Evolutionary conservation across 2,329 filamentous ascomycete species (phyloP).

Genomic region (Ascomycota sp.): DNA sequence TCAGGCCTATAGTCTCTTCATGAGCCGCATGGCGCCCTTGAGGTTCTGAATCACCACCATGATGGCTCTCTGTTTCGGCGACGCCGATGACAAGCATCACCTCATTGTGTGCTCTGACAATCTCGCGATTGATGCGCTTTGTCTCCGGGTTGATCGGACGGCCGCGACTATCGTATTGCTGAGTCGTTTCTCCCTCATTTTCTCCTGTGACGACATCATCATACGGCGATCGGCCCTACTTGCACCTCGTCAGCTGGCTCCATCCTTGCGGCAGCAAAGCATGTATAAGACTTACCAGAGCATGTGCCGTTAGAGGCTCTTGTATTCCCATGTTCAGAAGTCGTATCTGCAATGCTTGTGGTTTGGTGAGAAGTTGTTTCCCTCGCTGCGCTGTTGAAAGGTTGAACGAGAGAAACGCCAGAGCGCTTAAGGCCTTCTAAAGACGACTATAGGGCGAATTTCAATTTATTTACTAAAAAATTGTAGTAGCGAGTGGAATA

Average conservation of each 20-base stretch:
- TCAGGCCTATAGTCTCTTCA: constrained; percentile 23
- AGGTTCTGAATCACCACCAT: constrained; percentile 14
- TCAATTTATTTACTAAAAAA: neutral
- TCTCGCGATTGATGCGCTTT: constrained; percentile 29
- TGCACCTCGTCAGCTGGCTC: constrained; percentile 1
- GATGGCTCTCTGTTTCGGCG: constrained; percentile 29
- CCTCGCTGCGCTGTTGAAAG: neutral
- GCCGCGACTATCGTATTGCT: constrained; percentile 31
- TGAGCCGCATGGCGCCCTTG: constrained; percentile 22
- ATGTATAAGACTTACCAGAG: constrained; percentile 20
- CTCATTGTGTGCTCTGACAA: constrained; percentile 38
- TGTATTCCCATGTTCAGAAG: constrained; percentile 25
- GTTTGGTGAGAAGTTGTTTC: neutral
- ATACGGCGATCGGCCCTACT: constrained; percentile 36
- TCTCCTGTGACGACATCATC: constrained; percentile 31
- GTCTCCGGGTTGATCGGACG: constrained; percentile 32
- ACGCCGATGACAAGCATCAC: constrained; percentile 41
- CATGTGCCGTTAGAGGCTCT: constrained; percentile 32
- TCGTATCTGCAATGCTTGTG: no score
- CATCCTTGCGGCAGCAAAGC: neutral
- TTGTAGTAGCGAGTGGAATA: neutral
- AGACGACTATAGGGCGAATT: neutral
- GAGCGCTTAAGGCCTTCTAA: neutral
- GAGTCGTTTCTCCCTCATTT: constrained; percentile 18
- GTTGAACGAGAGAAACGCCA: constrained; percentile 1